Evolutionary conservation across 2,329 filamentous ascomycete species (phyloP).

Genomic region (Cordyceps sp.): DNA sequence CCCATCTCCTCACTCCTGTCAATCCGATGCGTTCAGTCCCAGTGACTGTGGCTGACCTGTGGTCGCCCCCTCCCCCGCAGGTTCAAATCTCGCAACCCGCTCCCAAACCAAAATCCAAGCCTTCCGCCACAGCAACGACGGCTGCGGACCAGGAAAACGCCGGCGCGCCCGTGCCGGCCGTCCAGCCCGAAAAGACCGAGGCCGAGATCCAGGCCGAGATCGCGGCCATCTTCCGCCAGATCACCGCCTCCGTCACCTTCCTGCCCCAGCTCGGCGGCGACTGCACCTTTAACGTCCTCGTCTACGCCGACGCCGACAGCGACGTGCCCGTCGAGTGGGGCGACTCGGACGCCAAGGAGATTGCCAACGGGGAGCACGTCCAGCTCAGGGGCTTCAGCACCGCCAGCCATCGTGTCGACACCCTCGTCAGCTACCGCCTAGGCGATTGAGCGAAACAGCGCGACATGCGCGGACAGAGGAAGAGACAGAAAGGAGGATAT

Average conservation of each 20-base stretch:
- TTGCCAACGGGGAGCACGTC: slow-evolving; percentile 83
- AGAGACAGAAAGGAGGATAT: no score
- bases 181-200: slow-evolving; percentile 60
- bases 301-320: slow-evolving; percentile 92
- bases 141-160: slow-evolving; percentile 57
- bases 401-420: slow-evolving; percentile 84
- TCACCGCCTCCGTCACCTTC: slow-evolving; percentile 94
- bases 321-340: slow-evolving; percentile 98
- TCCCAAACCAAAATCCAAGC: slow-evolving; percentile 22
- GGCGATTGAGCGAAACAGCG: no score
- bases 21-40: background rate
- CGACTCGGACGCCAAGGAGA: slow-evolving; percentile 95
- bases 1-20: background rate
- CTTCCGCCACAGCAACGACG: slow-evolving; percentile 19
- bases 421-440: slow-evolving; percentile 79
- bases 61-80: slow-evolving; percentile 5
- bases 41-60: no score
- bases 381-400: slow-evolving; percentile 94
- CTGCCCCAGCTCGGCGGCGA: slow-evolving; percentile 76
- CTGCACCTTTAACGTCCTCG: slow-evolving; percentile 96
- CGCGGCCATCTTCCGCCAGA: slow-evolving; percentile 91
- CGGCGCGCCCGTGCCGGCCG: slow-evolving; percentile 10
- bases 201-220: slow-evolving; percentile 91
- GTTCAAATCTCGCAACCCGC: slow-evolving; percentile 10
- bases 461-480: no score